Conservation (phyloP, 768 basidiomycete species). For the Lactarius pseudohatsudake region DNA sequence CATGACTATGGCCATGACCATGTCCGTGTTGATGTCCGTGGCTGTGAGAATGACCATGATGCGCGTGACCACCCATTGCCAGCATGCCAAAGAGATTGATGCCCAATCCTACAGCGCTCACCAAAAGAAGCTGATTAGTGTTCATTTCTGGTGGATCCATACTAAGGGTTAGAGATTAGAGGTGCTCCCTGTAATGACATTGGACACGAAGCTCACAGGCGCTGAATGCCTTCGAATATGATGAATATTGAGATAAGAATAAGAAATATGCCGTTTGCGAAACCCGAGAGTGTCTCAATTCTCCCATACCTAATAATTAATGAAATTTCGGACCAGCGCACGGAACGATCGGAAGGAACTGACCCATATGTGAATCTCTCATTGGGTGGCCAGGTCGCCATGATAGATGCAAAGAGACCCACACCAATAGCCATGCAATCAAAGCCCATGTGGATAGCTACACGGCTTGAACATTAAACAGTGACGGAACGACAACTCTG, state of each 20-base stretch:
- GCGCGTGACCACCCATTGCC: conserved; percentile 95
- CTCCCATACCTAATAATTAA: conserved; percentile 70
- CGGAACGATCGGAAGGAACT: conserved; percentile 29
- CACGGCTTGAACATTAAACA: neutral
- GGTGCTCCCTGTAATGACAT: neutral
- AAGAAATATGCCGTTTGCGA: conserved; percentile 94
- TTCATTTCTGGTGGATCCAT: conserved; percentile 98
- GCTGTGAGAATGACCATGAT: conserved; percentile 63
- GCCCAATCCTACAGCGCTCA: conserved; percentile 84
- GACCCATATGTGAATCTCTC: conserved; percentile 94
- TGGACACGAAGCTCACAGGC: conserved; percentile 55
- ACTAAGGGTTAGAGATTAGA: conserved; percentile 39
- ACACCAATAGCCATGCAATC: conserved; percentile 98
- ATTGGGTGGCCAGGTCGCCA: conserved; percentile 97
- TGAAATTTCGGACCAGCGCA: conserved; percentile 13
- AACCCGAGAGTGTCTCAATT: conserved; percentile 96
- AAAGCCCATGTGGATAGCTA: conserved; percentile 99
- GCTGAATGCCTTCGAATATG: conserved; percentile 95
- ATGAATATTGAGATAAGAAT: conserved; percentile 97
- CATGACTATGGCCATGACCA: conserved; percentile 20
- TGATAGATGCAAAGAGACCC: conserved; percentile 92
- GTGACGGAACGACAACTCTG: neutral
- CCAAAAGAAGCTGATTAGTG: conserved; percentile 85
- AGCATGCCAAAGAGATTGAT: conserved; percentile 99
- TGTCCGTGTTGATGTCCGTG: conserved; percentile 38